Evolutionary conservation across 352 stramenopile species (phyloP).

Genomic region (Phytophthora boehmeriae): DNA sequence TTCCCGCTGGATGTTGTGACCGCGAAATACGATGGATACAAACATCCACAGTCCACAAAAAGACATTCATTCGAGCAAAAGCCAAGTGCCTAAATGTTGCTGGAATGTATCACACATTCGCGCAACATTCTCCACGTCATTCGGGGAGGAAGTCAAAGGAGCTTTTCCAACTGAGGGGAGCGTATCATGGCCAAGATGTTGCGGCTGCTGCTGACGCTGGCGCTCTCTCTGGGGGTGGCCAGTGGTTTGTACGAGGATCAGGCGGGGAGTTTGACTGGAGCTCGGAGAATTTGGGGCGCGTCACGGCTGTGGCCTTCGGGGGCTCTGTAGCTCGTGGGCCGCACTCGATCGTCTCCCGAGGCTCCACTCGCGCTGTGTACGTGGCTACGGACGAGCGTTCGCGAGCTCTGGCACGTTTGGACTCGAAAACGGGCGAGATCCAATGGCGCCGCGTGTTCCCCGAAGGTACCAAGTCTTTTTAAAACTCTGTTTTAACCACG

Average conservation of each 20-base stretch:
- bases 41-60: no score
- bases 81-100: background rate
- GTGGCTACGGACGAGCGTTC: constrained; percentile 69
- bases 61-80: no score
- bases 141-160: background rate
- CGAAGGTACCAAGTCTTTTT: constrained; percentile 33
- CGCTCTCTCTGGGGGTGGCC: constrained; percentile 33
- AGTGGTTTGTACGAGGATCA: constrained; percentile 77
- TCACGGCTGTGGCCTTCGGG: constrained; percentile 51
- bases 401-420: constrained; percentile 66
- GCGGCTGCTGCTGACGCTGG: constrained; percentile 28
- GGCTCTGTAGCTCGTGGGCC: constrained; percentile 47
- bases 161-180: constrained; percentile 2
- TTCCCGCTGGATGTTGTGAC: no score
- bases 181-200: constrained; percentile 24
- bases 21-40: no score
- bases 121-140: background rate
- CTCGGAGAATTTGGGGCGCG: constrained; percentile 63
- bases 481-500: no score
- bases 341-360: constrained; percentile 41
- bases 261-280: constrained; percentile 82
- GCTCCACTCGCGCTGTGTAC: constrained; percentile 62
- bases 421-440: constrained; percentile 70
- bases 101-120: background rate
- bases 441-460: constrained; percentile 80